phyloP scores from a whole-genome alignment of 257 asterid genomes.

The Solanum lycopersicoides region DNA sequence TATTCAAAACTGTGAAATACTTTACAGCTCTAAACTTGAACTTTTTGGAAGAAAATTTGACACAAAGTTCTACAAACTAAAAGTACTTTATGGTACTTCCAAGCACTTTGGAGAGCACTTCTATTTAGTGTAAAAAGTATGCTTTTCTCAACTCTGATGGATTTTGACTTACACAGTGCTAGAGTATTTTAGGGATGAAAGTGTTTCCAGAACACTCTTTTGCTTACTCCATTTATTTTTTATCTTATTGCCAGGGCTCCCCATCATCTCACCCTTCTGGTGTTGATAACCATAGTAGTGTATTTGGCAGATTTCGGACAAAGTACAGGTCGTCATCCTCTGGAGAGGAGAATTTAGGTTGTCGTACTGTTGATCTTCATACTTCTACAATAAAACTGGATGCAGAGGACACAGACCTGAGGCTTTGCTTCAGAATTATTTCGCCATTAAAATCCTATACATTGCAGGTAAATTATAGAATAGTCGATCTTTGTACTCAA shows the following conservation, averaged over 20 bases:
- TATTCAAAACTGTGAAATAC: not conserved
- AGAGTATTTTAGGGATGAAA: not conserved
- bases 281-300: slow-evolving; percentile 57
- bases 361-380: slow-evolving; percentile 75
- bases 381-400: slow-evolving; percentile 86
- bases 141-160: not conserved
- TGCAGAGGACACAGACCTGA: slow-evolving; percentile 88
- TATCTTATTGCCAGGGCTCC: slow-evolving; percentile 50
- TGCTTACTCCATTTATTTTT: not conserved
- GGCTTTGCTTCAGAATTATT: slow-evolving; percentile 91
- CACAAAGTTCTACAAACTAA: not conserved
- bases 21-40: not conserved
- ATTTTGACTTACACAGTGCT: not conserved
- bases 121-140: not conserved
- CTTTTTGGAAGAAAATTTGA: not conserved
- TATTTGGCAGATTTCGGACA: slow-evolving; percentile 83
- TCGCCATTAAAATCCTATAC: slow-evolving; percentile 82
- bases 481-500: not conserved
- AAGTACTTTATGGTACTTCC: not conserved
- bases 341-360: slow-evolving; percentile 61
- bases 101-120: not conserved
- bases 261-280: slow-evolving; percentile 42
- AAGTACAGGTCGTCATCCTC: slow-evolving; percentile 49
- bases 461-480: slow-evolving; percentile 52
- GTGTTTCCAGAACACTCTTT: not conserved